Evolutionary conservation across 179 eudicot species (phyloP), one percentile per base, ranked within the genome.

Genomic region (Sideroxylon spinosum): DNA sequence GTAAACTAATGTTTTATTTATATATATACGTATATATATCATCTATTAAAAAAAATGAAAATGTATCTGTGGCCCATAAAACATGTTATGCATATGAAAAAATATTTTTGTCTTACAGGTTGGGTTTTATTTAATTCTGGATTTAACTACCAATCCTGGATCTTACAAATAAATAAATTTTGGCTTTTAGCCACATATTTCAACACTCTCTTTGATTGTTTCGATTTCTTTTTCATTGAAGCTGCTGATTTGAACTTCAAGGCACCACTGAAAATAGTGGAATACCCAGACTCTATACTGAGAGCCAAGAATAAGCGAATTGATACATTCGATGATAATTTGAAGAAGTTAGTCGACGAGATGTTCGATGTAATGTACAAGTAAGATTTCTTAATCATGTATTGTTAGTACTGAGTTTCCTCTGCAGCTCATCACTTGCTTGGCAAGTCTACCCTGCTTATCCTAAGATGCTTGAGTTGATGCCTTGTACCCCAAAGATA

Each of bases 311-410:
- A 94, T 86, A 95, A 94, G 85, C 78, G 87, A 73, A 86, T 95
- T 71, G 81, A 78, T 78, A 86, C 85, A 8, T 95, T 94, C 80
- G 99, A 91, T 78, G 93, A 90, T 76, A 84, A 86, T 49, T 85
- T 94, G 91, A 91, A 90, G 86, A 90, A 87, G 74, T 87, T 95
- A 82, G 96, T 85, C 6, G 84, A 85, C 68, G 96, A 94, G 76
- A 93, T 95, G 99, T 95, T 94, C 67, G 90, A 93, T 79, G 84
- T 92, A 64, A 95, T 95, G 99, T 95, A 95, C 90, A 94, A 80
- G 99, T 94, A 76, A 84, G 90, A 80, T 78, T 67, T 66, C 7
- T 9, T 53, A 23, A 48, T 17, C 16, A 17, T 4, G 0, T 61
- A 28, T 64, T 60, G 55, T 14, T 29, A 10, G 20, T n/a, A 28